A percentile compares a stretch with the other conserved stretches of the same genome.
These are phyloP conservation scores for Citrus mangshanensis DNA, from an alignment of 345 rosid species.

Conservation along the genomic window DNA sequence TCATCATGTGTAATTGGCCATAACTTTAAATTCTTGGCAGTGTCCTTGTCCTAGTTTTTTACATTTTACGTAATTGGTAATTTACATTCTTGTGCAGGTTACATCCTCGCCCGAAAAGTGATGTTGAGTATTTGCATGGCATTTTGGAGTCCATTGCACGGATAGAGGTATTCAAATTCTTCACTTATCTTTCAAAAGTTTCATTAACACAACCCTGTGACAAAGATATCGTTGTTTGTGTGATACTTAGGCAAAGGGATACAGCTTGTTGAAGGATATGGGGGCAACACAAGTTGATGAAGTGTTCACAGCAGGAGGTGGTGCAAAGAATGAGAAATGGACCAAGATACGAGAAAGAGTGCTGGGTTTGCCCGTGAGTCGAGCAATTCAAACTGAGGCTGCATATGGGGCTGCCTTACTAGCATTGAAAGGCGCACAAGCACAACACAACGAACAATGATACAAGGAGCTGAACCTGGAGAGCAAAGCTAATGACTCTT, in stretches of 20 bases:
- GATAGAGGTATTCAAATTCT: constrained; percentile 55
- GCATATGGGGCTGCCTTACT: constrained; percentile 88
- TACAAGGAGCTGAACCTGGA: not conserved
- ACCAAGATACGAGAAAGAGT: constrained; percentile 67
- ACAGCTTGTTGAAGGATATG: constrained; percentile 60
- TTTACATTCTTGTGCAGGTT: constrained; percentile 43
- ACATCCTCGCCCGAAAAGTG: constrained; percentile 75
- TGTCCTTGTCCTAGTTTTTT: not conserved
- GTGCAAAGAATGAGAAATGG: constrained; percentile 82
- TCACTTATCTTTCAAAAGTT: not conserved
- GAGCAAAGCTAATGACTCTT: not conserved
- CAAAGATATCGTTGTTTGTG: not conserved
- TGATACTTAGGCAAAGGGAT: constrained; percentile 58
- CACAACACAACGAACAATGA: not conserved
- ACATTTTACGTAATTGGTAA: not conserved
- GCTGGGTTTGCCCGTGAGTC: constrained; percentile 66
- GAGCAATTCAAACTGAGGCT: constrained; percentile 78
- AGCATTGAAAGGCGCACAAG: constrained; percentile 60
- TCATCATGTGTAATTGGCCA: not conserved
- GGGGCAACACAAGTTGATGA: constrained; percentile 80
- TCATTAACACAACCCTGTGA: not conserved
- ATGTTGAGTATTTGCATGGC: constrained; percentile 84
- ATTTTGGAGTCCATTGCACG: constrained; percentile 87
- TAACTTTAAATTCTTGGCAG: not conserved
- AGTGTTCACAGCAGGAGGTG: constrained; percentile 88